Evolutionary conservation across 805 yeast species (phyloP), one percentile per base, ranked within the genome.

Genomic region (Vanderwaltozyma tropicalis): DNA sequence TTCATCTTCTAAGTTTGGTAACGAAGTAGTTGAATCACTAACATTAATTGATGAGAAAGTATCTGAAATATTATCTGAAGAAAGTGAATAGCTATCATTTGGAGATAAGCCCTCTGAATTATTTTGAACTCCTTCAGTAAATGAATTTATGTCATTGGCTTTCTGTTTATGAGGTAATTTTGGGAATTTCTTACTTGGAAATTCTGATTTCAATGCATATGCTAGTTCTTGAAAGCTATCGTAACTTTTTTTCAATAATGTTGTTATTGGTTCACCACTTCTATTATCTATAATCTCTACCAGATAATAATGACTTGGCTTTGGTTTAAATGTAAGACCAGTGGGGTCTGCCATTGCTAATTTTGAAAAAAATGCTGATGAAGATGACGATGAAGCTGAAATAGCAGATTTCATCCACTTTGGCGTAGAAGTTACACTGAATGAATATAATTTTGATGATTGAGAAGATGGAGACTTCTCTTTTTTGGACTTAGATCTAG

Each of bases 161-260:
- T 66, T 68, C 19, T 71, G 69, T 50, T 74, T 77, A 26, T 63
- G 66, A 0, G 92, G 92, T 18, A 82, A 51, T 10, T 57, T 61
- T 3, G 80, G 77, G 15, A 81, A 57, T 11, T 71, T 73, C 39
- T 76, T 72, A 0, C 89, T 94, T 0, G 96, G 94, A 48, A 74
- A 82, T 32, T 60, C 63, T 28, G 63, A 61, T 42, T 67, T 69
- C 38, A 87, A 58, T 13, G 53, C 50, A 20, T 62, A 58, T 40
- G 79, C 76, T 25, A 89, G 62, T 7, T 60, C 62, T 41, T 67
- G 69, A 56, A 89, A 89, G 15, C 84, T 85, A 2, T 72, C 60
- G 54, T 84, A 89, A 9, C 80, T 36, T 19, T 30, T 31, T 27
- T 31, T 29, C 14, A 31, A 24, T 27, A 19, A 27, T 13, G n/a